phyloP scores from a whole-genome alignment of 2,329 filamentous ascomycete genomes.

The Cytospora paraplurivora region DNA sequence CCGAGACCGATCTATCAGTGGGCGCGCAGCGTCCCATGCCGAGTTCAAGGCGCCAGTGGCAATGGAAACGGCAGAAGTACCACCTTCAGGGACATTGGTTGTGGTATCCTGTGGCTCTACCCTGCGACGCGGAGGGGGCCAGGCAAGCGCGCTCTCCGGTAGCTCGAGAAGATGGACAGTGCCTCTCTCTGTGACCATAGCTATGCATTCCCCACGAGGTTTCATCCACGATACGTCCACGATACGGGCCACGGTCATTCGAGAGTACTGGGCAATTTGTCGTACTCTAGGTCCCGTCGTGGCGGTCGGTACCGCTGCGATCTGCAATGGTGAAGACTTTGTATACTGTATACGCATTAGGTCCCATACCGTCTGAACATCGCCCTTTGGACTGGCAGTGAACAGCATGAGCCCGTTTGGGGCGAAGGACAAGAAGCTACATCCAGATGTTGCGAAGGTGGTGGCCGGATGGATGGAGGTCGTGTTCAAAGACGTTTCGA shows the following conservation, averaged over 20 bases:
- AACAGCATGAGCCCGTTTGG: constrained; percentile 74
- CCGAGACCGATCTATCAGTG: constrained; percentile 57
- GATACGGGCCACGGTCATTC: constrained; percentile 88
- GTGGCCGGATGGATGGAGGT: constrained; percentile 63
- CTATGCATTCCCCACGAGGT: constrained; percentile 78
- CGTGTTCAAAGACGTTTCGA: constrained; percentile 59
- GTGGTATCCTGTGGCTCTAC: constrained; percentile 47
- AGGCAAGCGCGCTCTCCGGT: constrained; percentile 78
- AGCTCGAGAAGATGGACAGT: constrained; percentile 92
- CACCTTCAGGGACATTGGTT: constrained; percentile 51
- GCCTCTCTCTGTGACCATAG: constrained; percentile 91
- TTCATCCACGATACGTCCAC: constrained; percentile 87
- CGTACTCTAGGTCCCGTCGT: constrained; percentile 67
- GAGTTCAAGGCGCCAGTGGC: constrained; percentile 72
- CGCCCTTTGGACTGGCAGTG: constrained; percentile 81
- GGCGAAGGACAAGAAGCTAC: constrained; percentile 79
- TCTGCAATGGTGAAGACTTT: constrained; percentile 62
- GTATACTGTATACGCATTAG: constrained; percentile 67
- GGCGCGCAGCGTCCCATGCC: constrained; percentile 68
- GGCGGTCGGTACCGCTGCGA: constrained; percentile 43
- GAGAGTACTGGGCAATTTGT: constrained; percentile 84
- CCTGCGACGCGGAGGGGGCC: constrained; percentile 73
- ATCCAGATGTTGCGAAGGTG: constrained; percentile 74
- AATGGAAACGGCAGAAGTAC: constrained; percentile 63
- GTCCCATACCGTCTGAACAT: constrained; percentile 82